phyloP scores from a whole-genome alignment of 2,329 filamentous ascomycete species.

The Fusarium virguliforme region DNA sequence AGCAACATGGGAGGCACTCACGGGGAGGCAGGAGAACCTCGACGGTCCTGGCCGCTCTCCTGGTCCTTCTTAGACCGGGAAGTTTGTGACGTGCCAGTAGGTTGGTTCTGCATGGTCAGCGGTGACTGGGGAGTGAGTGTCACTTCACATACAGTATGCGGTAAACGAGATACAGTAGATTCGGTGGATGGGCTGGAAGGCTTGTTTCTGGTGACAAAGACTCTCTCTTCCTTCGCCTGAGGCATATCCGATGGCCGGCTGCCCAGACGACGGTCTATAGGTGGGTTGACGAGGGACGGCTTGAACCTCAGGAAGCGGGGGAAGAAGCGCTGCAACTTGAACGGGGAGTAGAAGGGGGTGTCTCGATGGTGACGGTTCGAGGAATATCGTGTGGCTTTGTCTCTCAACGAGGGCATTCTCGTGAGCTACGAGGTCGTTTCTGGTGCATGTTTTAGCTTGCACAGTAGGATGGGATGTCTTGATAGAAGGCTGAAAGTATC shows the following conservation, averaged over 20 bases:
- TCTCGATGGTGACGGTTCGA: conserved; percentile 31
- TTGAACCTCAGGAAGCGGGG: conserved; percentile 29
- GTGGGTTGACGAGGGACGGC: conserved; percentile 31
- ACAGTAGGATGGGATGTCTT: background rate
- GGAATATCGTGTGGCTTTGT: conserved; percentile 50
- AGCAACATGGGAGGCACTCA: conserved; percentile 11
- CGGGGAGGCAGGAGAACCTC: conserved; percentile 46
- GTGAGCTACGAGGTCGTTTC: conserved; percentile 28
- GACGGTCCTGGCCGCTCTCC: conserved; percentile 47
- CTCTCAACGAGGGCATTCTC: conserved; percentile 52
- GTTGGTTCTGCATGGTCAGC: conserved; percentile 26
- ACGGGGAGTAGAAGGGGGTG: conserved; percentile 12
- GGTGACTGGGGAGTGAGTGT: too few relatives aligned
- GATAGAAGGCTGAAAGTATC: background rate
- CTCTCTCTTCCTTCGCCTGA: conserved; percentile 46
- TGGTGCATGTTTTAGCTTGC: conserved; percentile 38
- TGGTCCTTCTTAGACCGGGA: conserved; percentile 39
- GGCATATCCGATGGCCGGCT: conserved; percentile 50
- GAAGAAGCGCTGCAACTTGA: conserved; percentile 24
- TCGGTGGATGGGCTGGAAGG: conserved; percentile 40
- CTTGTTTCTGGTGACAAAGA: conserved; percentile 44
- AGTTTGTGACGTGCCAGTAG: conserved; percentile 26
- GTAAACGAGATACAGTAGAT: conserved; percentile 16
- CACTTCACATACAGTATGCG: conserved; percentile 21
- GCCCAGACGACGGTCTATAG: conserved; percentile 46